Base-by-base conservation (phyloP, 257 asterid genomes). In the Petrea volubilis region DNA sequence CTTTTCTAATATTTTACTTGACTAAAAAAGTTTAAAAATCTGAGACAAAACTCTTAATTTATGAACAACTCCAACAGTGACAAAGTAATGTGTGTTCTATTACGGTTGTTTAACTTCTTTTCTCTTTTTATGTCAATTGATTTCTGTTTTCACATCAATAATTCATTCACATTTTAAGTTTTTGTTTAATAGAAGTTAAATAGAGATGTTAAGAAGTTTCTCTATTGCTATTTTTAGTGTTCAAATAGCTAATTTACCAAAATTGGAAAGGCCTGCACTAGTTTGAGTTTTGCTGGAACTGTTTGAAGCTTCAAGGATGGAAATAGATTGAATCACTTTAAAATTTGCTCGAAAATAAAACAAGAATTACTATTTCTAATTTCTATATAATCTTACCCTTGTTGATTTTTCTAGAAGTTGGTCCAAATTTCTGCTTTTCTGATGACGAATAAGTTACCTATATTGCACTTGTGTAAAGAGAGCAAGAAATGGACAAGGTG, bases 301-400 rank as follows among this genome's bases (percentile, higher is more conserved):
- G 3, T 29, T 36, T 67, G 8, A 44, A 34, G 34, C 46, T 47
- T 31, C 29, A 23, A 29, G 13, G 6, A 68, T 41, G 51, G 23
- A 28, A 12, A 29, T 36, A 55, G 31, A 59, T 40, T 31, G 12
- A 56, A 34, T 56, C 38, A 50, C 66, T 62, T 21, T 61, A 43
- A 60, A 34, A 60, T 38, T 40, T 28, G 44, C 50, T 68, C 14
- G 70, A 58, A 55, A 34, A 17, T 50, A 17, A 41, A 64, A 56
- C 61, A 49, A 51, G 61, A 70, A 41, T 31, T 10, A 13, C 25
- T 59, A 61, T n/a, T 56, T 49, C 57, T 51, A 49, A 33, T 6
- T 60, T 56, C 50, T 56, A 21, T 66, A 64, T 27, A 55, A 76
- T 64, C 66, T 44, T 36, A 27, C 28, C 44, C 28, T 76, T 14